Evolutionary conservation across 148 eudicot genomes (phyloP), one percentile per base, ranked within the genome.

Genomic region (Chenopodium formosanum): DNA sequence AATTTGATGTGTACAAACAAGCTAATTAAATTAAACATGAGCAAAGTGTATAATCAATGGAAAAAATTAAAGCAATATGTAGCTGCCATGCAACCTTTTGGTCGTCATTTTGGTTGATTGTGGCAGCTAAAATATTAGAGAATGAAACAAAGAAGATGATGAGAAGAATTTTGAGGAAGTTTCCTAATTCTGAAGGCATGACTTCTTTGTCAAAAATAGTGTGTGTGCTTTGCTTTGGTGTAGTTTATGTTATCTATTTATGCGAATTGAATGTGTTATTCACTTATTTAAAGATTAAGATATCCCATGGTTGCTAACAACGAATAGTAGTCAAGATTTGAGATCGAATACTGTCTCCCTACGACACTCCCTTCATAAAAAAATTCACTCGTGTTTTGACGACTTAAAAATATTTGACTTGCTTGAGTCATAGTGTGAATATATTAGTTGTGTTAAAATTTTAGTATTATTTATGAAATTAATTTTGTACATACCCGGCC

Each of bases 21-120:
- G 23, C 23, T 23, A 23, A 23, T 23, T 23, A 23, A 23, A 23
- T 23, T 23, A 23, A 23, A 23, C 23, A 23, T 23, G 23, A 23
- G 23, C 23, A 23, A 23, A 23, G 23, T 23, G 23, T 34, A 34
- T 34, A 37, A 4, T 62, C 40, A 46, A 40, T 16, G 13, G 44
- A 17, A 12, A 1, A 32, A 34, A 34, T 4, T 34, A 34, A 40
- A 40, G 44, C 3, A 62, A 50, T 31, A 31, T 47, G 1, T 60
- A 47, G 27, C 19, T 19, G 6, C 32, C 32, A 31, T 31, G 32
- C 14, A 46, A 84, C 86, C 86, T 84, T 84, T 64, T 71, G 70
- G 19, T 77, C 20, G 71, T 76, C 62, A 1, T 75, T 48, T 0
- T 56, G 25, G 12, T 62, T 48, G 73, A 31, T 80, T 13, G 65